Evolutionary conservation across 2,329 filamentous ascomycete genomes (phyloP).

Genomic region (Scolecobasidium constrictum): DNA sequence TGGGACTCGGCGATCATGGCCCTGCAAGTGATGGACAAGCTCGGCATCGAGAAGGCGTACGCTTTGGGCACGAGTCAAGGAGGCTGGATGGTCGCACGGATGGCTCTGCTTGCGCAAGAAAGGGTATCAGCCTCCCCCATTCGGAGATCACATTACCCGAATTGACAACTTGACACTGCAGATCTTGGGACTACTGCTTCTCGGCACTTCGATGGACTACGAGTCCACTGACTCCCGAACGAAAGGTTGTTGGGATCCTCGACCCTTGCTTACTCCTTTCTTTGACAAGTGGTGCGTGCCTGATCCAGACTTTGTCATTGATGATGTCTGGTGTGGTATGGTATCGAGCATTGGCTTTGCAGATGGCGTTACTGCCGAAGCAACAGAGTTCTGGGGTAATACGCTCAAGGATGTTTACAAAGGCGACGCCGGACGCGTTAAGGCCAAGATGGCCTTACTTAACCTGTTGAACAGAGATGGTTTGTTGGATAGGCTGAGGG

Average conservation of each 20-base stretch:
- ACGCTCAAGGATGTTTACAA: constrained; percentile 34
- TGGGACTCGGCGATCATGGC: constrained; percentile 43
- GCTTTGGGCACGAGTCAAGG: constrained; percentile 43
- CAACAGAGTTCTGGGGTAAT: constrained; percentile 32
- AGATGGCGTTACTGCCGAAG: constrained; percentile 24
- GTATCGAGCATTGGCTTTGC: constrained; percentile 38
- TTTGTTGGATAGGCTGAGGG: constrained; percentile 32
- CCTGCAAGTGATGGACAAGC: constrained; percentile 26
- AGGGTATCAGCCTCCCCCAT: no score
- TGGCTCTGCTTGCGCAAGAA: constrained; percentile 41
- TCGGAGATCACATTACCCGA: no score
- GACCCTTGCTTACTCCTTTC: constrained; percentile 20
- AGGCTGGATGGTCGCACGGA: constrained; percentile 40
- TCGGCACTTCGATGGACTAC: constrained; percentile 42
- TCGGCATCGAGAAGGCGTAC: constrained; percentile 34
- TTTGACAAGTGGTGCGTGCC: constrained; percentile 27
- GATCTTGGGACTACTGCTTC: constrained; percentile 40
- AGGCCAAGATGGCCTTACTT: constrained; percentile 38
- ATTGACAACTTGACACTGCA: constrained; percentile 14
- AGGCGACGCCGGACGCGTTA: constrained; percentile 38
- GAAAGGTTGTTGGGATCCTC: constrained; percentile 39
- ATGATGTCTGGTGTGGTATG: constrained; percentile 32
- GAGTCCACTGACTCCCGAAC: constrained; percentile 33
- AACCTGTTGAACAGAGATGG: constrained; percentile 39
- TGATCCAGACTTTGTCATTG: constrained; percentile 32